Evolutionary conservation across 108 stramenopile species (phyloP).

Genomic region (Aureococcus anophagefferens): DNA sequence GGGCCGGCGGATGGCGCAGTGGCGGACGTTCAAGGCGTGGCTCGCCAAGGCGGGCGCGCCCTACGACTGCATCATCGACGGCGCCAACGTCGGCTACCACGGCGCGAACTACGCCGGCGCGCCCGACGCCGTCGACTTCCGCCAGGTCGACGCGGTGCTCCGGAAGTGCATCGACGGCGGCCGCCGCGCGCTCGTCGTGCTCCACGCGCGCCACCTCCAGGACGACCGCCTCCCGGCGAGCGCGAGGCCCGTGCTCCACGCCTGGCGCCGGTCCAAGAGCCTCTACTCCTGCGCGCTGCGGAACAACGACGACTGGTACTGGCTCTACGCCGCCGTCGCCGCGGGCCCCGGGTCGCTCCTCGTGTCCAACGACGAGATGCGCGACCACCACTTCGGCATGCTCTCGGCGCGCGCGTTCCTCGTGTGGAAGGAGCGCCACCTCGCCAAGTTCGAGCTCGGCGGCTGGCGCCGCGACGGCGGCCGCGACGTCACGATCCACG

Average conservation of each 20-base stretch:
- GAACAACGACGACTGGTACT: conserved; percentile 99
- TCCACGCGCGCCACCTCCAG: conserved; percentile 72
- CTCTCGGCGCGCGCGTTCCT: conserved; percentile 70
- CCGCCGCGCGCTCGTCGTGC: conserved; percentile 19
- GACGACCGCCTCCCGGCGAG: conserved; percentile 28
- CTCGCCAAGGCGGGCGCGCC: background rate
- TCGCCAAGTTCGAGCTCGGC: conserved; percentile 67
- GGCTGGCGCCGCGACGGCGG: conserved; percentile 13
- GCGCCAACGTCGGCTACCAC: conserved; percentile 93
- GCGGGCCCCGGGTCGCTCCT: background rate
- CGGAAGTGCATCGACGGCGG: conserved; percentile 43
- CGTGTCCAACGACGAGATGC: conserved; percentile 43
- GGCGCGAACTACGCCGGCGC: conserved; percentile 68
- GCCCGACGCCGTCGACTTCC: conserved; percentile 76
- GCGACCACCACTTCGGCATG: conserved; percentile 98
- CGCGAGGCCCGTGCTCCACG: conserved; percentile 9
- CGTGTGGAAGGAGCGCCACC: conserved; percentile 92
- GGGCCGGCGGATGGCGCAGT: background rate
- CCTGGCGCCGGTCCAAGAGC: background rate
- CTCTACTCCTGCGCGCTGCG: conserved; percentile 59
- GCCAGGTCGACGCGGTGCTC: conserved; percentile 79
- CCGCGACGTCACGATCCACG: background rate
- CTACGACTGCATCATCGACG: conserved; percentile 71
- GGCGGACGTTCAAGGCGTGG: background rate
- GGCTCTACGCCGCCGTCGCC: conserved; percentile 76